These are phyloP conservation scores for Starmerella khaoyaiensis DNA, from an alignment of 805 yeast species.

Conservation along the genomic window DNA sequence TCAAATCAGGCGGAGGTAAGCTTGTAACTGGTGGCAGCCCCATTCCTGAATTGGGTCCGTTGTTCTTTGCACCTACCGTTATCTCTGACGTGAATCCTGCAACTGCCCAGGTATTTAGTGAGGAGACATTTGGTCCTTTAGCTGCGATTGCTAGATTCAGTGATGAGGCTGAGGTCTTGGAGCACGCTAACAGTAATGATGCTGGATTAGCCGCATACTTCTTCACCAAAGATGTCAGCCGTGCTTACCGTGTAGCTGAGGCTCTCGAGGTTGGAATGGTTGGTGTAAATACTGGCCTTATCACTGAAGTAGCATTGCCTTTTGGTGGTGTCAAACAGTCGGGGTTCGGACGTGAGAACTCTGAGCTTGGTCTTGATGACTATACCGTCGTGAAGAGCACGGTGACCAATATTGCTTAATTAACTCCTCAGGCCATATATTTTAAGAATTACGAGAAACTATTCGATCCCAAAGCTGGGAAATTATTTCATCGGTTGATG, in stretches of 20 bases:
- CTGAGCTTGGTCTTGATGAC: conserved; percentile 63
- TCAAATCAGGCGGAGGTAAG: conserved; percentile 44
- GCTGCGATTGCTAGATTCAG: conserved; percentile 56
- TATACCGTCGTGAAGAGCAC: conserved; percentile 53
- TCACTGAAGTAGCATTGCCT: conserved; percentile 42
- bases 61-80: conserved; percentile 57
- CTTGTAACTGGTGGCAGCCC: conserved; percentile 48
- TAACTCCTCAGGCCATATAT: too few relatives aligned
- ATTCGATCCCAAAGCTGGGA: too few relatives aligned
- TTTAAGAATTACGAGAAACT: too few relatives aligned
- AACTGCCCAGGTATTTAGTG: conserved; percentile 42
- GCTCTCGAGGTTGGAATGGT: conserved; percentile 67
- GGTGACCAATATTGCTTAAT: conserved; percentile 30
- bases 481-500: too few relatives aligned
- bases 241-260: conserved; percentile 51
- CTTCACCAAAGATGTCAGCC: conserved; percentile 42
- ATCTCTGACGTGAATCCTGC: conserved; percentile 44
- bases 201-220: conserved; percentile 73
- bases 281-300: conserved; percentile 63
- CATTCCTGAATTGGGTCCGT: conserved; percentile 44
- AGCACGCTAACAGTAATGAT: conserved; percentile 49
- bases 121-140: conserved; percentile 74
- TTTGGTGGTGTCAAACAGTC: conserved; percentile 65
- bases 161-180: conserved; percentile 51
- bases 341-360: conserved; percentile 74